Evolutionary conservation across 2,329 filamentous ascomycete species (phyloP).

Genomic region (Thermochaetoides dissita): DNA sequence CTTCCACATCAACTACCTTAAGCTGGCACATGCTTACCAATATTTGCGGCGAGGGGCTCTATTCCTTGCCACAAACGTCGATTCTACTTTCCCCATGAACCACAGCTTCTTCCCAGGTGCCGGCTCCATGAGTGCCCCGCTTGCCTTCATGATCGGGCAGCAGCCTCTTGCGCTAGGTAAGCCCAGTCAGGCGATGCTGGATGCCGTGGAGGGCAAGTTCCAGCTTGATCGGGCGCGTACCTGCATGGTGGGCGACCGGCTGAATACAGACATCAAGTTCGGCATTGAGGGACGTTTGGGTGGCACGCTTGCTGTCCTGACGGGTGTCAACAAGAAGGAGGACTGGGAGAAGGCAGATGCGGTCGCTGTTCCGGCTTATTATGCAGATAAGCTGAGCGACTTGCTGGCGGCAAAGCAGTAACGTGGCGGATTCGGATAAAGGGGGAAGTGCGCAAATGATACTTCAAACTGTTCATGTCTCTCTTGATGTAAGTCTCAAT

Average conservation of each 20-base stretch:
- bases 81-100: constrained; percentile 74
- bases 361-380: constrained; percentile 61
- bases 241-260: constrained; percentile 90
- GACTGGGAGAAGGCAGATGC: constrained; percentile 62
- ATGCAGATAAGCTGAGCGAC: constrained; percentile 75
- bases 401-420: constrained; percentile 25
- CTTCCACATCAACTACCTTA: constrained; percentile 91
- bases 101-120: constrained; percentile 83
- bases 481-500: too few relatives aligned
- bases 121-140: constrained; percentile 64
- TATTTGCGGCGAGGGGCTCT: constrained; percentile 71
- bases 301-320: constrained; percentile 80
- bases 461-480: too few relatives aligned
- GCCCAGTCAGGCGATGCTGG: constrained; percentile 98
- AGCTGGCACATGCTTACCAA: constrained; percentile 70
- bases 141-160: constrained; percentile 56
- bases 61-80: constrained; percentile 87
- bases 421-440: too few relatives aligned
- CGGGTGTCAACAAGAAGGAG: constrained; percentile 74
- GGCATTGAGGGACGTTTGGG: constrained; percentile 82
- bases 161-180: constrained; percentile 75
- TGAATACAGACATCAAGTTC: constrained; percentile 94
- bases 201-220: constrained; percentile 93
- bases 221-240: constrained; percentile 68
- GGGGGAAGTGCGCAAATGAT: too few relatives aligned